Base-by-base conservation (phyloP, 768 basidiomycete species). In the Candolleomyces eurysporus region DNA sequence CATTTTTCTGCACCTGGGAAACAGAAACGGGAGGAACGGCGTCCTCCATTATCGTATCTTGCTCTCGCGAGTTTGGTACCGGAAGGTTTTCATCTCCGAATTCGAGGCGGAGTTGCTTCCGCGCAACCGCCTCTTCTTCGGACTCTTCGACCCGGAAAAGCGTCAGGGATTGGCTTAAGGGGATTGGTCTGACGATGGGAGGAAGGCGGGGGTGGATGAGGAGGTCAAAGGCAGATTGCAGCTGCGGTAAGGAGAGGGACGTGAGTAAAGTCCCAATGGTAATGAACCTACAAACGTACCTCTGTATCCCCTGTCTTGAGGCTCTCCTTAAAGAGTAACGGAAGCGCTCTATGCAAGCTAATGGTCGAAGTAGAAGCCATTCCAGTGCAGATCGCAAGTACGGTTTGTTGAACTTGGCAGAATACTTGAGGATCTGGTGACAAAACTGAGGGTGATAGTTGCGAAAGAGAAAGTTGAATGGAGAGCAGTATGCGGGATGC, bases 171-270 rank as follows among this genome's bases (percentile, higher is more conserved):
- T 89, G 89, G 11, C 89, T 69, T 32, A 82, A 77, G 16, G 91
- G 90, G 60, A 90, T 71, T 4, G 88, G 79, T 49, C 88, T 85
- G 57, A 92, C 78, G 13, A 91, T 73, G 8, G 92, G 89, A 9
- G 93, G 93, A 5, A 90, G 78, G 21, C 91, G 87, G 50, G 92
- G 92, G 66, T 94, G 93, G 11, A 95, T 69, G 22, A 93, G 73
- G 30, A 87, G 69, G 60, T 91, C 90, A 16, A 61, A 51, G 90
- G 67, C 40, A 74, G 74, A 21, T 67, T 74, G 62, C 79, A 73
- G 8, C 67, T 67, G 66, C 71, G 63, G 57, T 31, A 57, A 13
- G 21, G 49, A 22, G 6, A 51, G 49, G 6, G 8, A 7, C 3
- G 42, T 60, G 21, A 61, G 16, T 39, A 39, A 21, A 49, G 36